Evolutionary conservation across 306 rosid genomes (phyloP).

Genomic region (Cotoneaster glaucophyllus): DNA sequence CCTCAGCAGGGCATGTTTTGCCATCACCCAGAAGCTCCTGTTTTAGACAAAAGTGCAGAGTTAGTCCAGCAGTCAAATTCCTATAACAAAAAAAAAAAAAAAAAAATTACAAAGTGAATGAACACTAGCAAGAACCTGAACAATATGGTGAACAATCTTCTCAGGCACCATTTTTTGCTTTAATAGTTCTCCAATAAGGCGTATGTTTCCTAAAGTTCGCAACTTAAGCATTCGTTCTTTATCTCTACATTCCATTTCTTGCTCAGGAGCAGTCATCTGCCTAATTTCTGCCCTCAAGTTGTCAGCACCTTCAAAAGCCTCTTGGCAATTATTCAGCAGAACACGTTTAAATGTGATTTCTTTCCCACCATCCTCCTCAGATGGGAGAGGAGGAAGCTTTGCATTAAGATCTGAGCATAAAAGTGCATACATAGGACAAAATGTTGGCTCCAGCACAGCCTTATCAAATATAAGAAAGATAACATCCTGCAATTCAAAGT

Average conservation of each 20-base stretch:
- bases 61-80: background rate
- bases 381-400: slow-evolving; percentile 30
- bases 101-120: background rate
- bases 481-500: slow-evolving; percentile 23
- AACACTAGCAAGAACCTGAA: slow-evolving; percentile 24
- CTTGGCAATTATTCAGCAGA: slow-evolving; percentile 37
- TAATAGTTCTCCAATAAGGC: slow-evolving; percentile 39
- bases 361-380: slow-evolving; percentile 32
- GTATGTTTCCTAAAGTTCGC: slow-evolving; percentile 39
- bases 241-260: slow-evolving; percentile 32
- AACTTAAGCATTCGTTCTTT: slow-evolving; percentile 35
- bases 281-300: slow-evolving; percentile 28
- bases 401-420: slow-evolving; percentile 35
- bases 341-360: slow-evolving; percentile 31
- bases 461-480: slow-evolving; percentile 35
- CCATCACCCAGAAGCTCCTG: slow-evolving; percentile 38
- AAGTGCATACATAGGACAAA: slow-evolving; percentile 40
- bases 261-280: slow-evolving; percentile 37
- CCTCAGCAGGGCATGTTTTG: slow-evolving; percentile 31
- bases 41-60: background rate
- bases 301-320: slow-evolving; percentile 40
- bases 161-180: slow-evolving; percentile 41
- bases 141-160: slow-evolving; percentile 41
- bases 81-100: background rate
- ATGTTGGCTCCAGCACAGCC: slow-evolving; percentile 43